These are phyloP conservation scores for Jaltomata sinuosa DNA, from an alignment of 257 asterid species.

Conservation along the genomic window DNA sequence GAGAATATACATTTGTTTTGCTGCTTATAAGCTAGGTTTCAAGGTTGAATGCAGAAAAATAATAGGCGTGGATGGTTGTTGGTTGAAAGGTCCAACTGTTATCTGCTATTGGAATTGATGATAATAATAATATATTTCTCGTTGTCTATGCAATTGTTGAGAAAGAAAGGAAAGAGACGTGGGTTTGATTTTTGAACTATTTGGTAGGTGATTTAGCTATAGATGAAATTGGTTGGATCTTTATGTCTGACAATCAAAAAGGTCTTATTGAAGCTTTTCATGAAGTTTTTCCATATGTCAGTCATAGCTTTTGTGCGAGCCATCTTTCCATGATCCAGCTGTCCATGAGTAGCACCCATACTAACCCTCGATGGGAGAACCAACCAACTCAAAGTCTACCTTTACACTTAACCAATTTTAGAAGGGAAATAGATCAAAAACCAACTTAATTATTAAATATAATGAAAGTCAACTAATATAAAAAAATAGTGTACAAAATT, in stretches of 20 bases:
- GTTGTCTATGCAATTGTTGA: constrained; percentile 6
- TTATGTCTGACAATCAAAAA: no score
- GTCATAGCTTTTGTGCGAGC: not conserved
- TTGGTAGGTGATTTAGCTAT: not conserved
- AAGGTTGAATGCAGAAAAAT: not conserved
- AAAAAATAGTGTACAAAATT: no score
- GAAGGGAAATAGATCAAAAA: no score
- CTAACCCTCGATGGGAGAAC: no score
- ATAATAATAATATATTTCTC: not conserved
- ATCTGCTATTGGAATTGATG: not conserved
- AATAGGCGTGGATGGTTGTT: not conserved
- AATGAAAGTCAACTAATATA: no score
- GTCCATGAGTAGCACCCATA: no score
- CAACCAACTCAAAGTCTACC: no score
- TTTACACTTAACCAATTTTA: no score
- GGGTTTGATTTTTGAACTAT: not conserved
- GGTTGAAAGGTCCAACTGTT: not conserved
- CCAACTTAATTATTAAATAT: no score
- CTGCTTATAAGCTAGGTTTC: not conserved
- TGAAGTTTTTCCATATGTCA: not conserved
- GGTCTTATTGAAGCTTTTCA: not conserved
- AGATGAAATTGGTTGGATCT: not conserved
- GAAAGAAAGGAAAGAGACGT: not conserved
- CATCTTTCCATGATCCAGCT: no score
- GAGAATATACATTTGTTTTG: not conserved